A percentile compares a stretch with the other conserved stretches of the same genome.
Conservation (phyloP, 257 asterid genomes). For the Penstemon barbatus region DNA sequence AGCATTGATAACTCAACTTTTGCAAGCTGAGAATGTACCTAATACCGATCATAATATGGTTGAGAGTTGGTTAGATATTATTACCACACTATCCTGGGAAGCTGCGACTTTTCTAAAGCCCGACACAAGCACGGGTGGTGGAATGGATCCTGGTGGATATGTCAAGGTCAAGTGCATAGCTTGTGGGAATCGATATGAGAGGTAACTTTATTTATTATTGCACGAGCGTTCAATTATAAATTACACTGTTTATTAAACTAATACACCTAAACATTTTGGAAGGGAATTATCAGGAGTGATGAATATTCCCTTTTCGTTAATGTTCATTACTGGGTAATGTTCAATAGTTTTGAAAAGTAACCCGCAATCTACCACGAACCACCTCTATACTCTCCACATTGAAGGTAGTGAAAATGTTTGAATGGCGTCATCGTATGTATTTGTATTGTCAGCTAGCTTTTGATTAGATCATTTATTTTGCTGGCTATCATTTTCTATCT, state of each 20-base stretch:
- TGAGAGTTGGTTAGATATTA: slow-evolving; percentile 69
- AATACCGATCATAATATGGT: slow-evolving; percentile 34
- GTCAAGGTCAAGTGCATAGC: slow-evolving; percentile 81
- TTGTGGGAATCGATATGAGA: slow-evolving; percentile 62
- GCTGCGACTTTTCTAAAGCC: slow-evolving; percentile 79
- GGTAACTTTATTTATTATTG: slow-evolving; percentile 38
- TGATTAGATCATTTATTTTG: slow-evolving; percentile 1
- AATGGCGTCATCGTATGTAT: not conserved
- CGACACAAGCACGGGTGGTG: slow-evolving; percentile 72
- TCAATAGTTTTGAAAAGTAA: not conserved
- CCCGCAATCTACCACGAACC: not conserved
- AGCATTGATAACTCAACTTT: slow-evolving; percentile 64
- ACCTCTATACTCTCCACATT: slow-evolving; percentile 10
- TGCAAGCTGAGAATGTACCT: slow-evolving; percentile 61
- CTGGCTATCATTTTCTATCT: slow-evolving; percentile 9
- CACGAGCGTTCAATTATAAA: slow-evolving; percentile 11
- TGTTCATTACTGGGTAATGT: slow-evolving; percentile 14
- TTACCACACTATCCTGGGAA: slow-evolving; percentile 69
- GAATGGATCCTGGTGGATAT: slow-evolving; percentile 90
- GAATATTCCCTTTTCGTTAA: slow-evolving; percentile 5
- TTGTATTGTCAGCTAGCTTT: slow-evolving; percentile 20
- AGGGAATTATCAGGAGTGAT: slow-evolving; percentile 18
- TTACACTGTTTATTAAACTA: slow-evolving; percentile 10
- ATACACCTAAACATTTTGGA: slow-evolving; percentile 20
- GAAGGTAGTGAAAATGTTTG: slow-evolving; percentile 9